Percentiles rank a stretch among this genome's conserved stretches.
These are phyloP conservation scores for Xylogone sp. DNA, from an alignment of 2,329 filamentous ascomycete species.

Conservation along the genomic window DNA sequence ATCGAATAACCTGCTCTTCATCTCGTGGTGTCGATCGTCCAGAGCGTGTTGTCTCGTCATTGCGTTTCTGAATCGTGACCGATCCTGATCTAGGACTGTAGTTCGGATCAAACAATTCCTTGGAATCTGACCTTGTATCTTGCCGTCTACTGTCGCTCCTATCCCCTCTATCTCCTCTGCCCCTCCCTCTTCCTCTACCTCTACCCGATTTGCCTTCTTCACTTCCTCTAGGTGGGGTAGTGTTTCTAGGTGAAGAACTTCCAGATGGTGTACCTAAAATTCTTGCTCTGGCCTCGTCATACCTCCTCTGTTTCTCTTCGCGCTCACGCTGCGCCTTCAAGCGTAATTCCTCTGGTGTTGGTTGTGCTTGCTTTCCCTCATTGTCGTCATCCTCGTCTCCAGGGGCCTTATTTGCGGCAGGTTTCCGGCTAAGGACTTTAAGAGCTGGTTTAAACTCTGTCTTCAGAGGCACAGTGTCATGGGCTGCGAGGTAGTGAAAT, in stretches of 20 bases:
- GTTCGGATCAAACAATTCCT: slow-evolving; percentile 75
- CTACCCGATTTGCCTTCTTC: slow-evolving; percentile 47
- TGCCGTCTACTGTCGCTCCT: slow-evolving; percentile 32
- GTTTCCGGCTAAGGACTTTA: slow-evolving; percentile 82
- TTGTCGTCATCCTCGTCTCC: slow-evolving; percentile 64
- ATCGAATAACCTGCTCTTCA: slow-evolving; percentile 65
- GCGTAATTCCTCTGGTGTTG: slow-evolving; percentile 72
- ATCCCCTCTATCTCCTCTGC: slow-evolving; percentile 19
- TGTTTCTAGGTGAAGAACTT: slow-evolving; percentile 57
- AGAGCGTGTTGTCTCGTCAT: slow-evolving; percentile 33
- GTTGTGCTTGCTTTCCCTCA: slow-evolving; percentile 56
- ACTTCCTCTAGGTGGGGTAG: slow-evolving; percentile 52
- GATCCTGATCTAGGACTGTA: slow-evolving; percentile 60
- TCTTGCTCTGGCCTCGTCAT: slow-evolving; percentile 83
- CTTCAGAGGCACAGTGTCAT: slow-evolving; percentile 59
- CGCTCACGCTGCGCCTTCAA: slow-evolving; percentile 73
- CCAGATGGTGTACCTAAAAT: slow-evolving; percentile 69
- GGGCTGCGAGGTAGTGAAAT: slow-evolving; percentile 70
- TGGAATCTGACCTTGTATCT: slow-evolving; percentile 31
- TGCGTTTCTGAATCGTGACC: slow-evolving; percentile 41
- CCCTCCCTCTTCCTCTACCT: slow-evolving; percentile 44
- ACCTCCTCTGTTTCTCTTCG: slow-evolving; percentile 86
- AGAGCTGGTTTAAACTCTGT: slow-evolving; percentile 76
- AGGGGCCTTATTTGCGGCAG: slow-evolving; percentile 54
- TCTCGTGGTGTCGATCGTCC: slow-evolving; percentile 48